Conservation (phyloP, 306 rosid genomes). For the peach (Prunus persica) region Prunus_persica_NCBIv2 NC_034009.1:38897501-38898000, state of each 20-base stretch:
- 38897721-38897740: neutral
- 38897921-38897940: neutral
- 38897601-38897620: neutral
- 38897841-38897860: neutral
- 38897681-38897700: neutral
- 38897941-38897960: neutral
- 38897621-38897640: neutral
- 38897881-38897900: neutral
- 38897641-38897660: neutral
- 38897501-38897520: neutral
- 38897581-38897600: neutral
- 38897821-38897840: neutral
- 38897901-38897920: neutral
- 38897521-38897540: neutral
- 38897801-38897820: neutral
- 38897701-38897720: neutral
- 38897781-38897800: neutral
- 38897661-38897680: neutral
- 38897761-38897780: neutral
- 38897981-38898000: neutral
- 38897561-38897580: neutral
- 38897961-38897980: neutral
- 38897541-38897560: constrained; percentile 3
- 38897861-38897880: neutral
- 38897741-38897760: neutral